Percentiles rank a stretch among this genome's conserved stretches.
phyloP scores from a whole-genome alignment of 2,329 filamentous ascomycete species.

The Trichoderma polysporum region DNA sequence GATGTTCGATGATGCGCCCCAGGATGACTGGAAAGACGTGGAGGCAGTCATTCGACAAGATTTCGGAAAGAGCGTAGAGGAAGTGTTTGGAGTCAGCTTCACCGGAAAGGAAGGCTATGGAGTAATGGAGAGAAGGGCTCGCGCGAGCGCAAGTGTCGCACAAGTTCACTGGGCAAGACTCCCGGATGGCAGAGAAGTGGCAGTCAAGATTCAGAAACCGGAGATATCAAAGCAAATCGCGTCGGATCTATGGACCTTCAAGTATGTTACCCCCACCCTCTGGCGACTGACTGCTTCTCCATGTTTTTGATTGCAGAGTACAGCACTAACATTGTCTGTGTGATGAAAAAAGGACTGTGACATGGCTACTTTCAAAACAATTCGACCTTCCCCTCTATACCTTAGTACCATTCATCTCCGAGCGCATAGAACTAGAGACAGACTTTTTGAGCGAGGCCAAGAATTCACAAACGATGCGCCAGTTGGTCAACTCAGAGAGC shows the following conservation, averaged over 20 bases:
- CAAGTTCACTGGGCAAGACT: slow-evolving; percentile 95
- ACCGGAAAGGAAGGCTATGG: slow-evolving; percentile 66
- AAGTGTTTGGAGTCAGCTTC: slow-evolving; percentile 91
- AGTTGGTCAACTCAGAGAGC: slow-evolving; percentile 72
- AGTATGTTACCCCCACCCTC: slow-evolving; percentile 49
- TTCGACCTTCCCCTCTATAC: slow-evolving; percentile 93
- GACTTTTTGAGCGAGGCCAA: slow-evolving; percentile 90
- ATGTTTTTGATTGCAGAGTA: neutral
- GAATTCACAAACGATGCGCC: slow-evolving; percentile 82
- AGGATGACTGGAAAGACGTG: slow-evolving; percentile 84
- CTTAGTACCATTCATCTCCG: slow-evolving; percentile 87
- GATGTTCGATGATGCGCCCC: slow-evolving; percentile 98
- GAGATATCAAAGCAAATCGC: slow-evolving; percentile 89
- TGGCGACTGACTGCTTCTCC: neutral
- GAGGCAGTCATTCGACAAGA: slow-evolving; percentile 84
- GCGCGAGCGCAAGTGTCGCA: slow-evolving; percentile 86
- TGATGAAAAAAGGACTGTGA: slow-evolving; percentile 60
- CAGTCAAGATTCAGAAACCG: slow-evolving; percentile 93
- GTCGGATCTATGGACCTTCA: slow-evolving; percentile 96
- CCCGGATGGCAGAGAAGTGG: slow-evolving; percentile 84
- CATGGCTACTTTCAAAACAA: slow-evolving; percentile 77
- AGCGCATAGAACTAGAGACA: slow-evolving; percentile 88
- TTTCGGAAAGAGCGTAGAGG: slow-evolving; percentile 81
- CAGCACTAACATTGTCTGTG: neutral
- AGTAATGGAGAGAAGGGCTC: slow-evolving; percentile 58